phyloP scores from a whole-genome alignment of 2,329 filamentous ascomycete genomes.

The Colletotrichum sp. region DNA sequence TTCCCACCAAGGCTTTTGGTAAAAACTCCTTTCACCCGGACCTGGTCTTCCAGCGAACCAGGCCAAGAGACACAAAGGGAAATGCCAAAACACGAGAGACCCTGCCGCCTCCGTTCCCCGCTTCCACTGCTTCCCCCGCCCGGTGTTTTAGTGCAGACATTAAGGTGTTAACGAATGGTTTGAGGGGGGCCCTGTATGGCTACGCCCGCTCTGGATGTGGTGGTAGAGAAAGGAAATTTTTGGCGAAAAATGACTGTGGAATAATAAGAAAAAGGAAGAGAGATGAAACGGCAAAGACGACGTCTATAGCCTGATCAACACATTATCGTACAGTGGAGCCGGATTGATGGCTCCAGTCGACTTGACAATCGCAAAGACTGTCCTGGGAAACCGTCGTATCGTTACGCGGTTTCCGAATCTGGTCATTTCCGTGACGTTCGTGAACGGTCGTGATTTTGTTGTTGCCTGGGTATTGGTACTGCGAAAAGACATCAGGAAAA shows the following conservation, averaged over 20 bases:
- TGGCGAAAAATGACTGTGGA: neutral
- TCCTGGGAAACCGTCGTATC: neutral
- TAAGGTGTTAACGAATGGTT: conserved; percentile 8
- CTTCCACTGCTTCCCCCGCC: neutral
- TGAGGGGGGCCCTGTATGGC: neutral
- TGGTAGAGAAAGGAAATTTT: neutral
- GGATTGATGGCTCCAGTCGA: neutral
- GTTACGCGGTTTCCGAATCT: neutral
- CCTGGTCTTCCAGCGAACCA: conserved; percentile 14
- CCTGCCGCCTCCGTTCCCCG: neutral
- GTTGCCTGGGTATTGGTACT: neutral
- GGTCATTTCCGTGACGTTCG: conserved; percentile 6
- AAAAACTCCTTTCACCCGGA: neutral
- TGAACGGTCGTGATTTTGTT: conserved; percentile 9
- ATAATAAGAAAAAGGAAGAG: neutral
- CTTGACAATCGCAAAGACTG: neutral
- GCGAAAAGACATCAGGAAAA: neutral
- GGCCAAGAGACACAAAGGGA: neutral
- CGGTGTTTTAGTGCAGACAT: neutral
- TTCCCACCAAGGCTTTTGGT: neutral
- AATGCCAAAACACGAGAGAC: neutral
- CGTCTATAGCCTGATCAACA: neutral
- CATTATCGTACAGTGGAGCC: conserved; percentile 14
- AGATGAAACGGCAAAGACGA: neutral
- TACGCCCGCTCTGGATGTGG: neutral